A percentile compares a stretch with the other conserved stretches of the same genome.
phyloP scores from a whole-genome alignment of 441 rosid genomes.

The Adansonia grandidieri region DNA sequence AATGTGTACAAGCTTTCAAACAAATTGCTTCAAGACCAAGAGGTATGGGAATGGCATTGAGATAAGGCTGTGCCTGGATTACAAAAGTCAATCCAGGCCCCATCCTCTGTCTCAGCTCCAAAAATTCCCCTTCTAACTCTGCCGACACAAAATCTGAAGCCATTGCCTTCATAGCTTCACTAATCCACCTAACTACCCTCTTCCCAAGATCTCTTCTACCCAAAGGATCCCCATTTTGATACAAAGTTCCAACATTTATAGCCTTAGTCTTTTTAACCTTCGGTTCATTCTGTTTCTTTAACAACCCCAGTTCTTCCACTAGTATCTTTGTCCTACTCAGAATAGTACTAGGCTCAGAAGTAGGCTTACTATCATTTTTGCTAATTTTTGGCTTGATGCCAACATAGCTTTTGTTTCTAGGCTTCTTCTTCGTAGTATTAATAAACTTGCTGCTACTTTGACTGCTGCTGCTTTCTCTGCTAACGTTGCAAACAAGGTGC shows the following conservation, averaged over 20 bases:
- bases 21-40: conserved; percentile 77
- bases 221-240: conserved; percentile 87
- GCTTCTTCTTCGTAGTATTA: conserved; percentile 46
- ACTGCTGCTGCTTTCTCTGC: conserved; percentile 36
- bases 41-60: conserved; percentile 87
- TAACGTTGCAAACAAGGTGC: conserved; percentile 35
- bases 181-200: conserved; percentile 76
- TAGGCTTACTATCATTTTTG: conserved; percentile 24
- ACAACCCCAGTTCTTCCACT: conserved; percentile 19
- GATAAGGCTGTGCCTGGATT: conserved; percentile 84
- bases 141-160: conserved; percentile 76
- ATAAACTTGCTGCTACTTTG: conserved; percentile 29
- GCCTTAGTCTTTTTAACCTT: conserved; percentile 29
- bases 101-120: conserved; percentile 69
- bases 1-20: conserved; percentile 85
- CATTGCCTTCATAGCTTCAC: conserved; percentile 86
- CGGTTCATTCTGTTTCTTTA: conserved; percentile 29
- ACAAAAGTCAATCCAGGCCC: conserved; percentile 90
- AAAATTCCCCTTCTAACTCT: conserved; percentile 79
- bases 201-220: conserved; percentile 83
- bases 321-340: conserved; percentile 16
- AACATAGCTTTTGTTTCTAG: conserved; percentile 37
- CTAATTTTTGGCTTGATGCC: conserved; percentile 34
- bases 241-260: conserved; percentile 44
- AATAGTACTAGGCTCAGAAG: conserved; percentile 17